Percentiles rank a stretch among this genome's conserved stretches.
phyloP scores from a whole-genome alignment of 2,329 filamentous ascomycete genomes.

The Fusarium penzigii region DNA sequence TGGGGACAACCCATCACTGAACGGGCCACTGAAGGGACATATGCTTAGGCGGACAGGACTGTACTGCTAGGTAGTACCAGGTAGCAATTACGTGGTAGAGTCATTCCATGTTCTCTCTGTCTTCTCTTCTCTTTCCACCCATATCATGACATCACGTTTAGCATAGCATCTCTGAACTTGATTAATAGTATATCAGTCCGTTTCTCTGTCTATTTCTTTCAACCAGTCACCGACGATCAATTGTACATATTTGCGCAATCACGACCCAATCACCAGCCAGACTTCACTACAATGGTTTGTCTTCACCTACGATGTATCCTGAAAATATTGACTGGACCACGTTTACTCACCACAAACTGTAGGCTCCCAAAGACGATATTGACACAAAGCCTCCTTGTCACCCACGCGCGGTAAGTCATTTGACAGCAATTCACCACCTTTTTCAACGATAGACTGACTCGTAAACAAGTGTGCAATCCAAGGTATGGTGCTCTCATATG shows the following conservation, averaged over 20 bases:
- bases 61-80: too few relatives aligned
- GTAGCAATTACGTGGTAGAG: too few relatives aligned
- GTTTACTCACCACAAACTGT: conserved; percentile 7
- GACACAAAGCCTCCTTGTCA: conserved; percentile 80
- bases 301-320: background rate
- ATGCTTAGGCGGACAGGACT: background rate
- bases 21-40: too few relatives aligned
- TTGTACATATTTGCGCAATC: background rate
- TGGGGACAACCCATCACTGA: too few relatives aligned
- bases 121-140: too few relatives aligned
- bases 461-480: conserved; percentile 80
- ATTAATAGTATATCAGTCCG: background rate
- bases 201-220: background rate
- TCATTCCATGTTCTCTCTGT: too few relatives aligned
- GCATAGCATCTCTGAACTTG: background rate
- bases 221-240: background rate
- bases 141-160: background rate
- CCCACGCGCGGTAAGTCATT: conserved; percentile 68
- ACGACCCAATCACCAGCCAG: background rate
- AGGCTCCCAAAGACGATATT: conserved; percentile 65
- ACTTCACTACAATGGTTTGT: conserved; percentile 10
- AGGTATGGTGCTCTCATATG: conserved; percentile 49
- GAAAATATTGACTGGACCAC: background rate
- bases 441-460: conserved; percentile 6
- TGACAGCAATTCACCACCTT: background rate